These are phyloP conservation scores for Thecaphora thlaspeos DNA, from an alignment of 1,284 basidiomycete species.

Conservation along the genomic window DNA sequence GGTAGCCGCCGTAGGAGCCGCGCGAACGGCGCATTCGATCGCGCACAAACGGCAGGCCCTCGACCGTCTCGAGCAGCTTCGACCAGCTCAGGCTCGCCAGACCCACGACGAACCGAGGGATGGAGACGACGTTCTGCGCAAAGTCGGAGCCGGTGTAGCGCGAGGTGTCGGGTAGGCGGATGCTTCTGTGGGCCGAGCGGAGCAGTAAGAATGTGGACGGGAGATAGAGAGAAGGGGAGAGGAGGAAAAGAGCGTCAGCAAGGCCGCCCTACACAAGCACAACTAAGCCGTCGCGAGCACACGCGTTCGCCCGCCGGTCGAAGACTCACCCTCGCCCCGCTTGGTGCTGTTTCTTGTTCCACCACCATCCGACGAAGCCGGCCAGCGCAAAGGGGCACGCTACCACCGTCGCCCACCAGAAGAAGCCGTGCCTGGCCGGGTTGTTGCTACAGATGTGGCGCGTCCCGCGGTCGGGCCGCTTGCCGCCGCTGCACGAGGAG, in stretches of 20 bases:
- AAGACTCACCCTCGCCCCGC: slow-evolving; percentile 1
- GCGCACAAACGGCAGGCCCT: slow-evolving; percentile 35
- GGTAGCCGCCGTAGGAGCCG: slow-evolving; percentile 45
- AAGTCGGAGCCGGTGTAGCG: slow-evolving; percentile 65
- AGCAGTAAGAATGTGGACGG: too few relatives aligned
- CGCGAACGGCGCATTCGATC: slow-evolving; percentile 13
- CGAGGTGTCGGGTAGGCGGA: slow-evolving; percentile 39
- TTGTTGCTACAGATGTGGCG: slow-evolving; percentile 42
- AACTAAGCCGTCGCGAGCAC: slow-evolving; percentile 4
- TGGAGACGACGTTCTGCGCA: slow-evolving; percentile 63
- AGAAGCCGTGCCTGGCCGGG: slow-evolving; percentile 34
- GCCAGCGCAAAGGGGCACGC: slow-evolving; percentile 37
- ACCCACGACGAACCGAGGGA: slow-evolving; percentile 31
- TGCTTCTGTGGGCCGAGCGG: slow-evolving; percentile 4
- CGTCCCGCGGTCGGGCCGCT: slow-evolving; percentile 46
- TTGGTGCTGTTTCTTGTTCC: slow-evolving; percentile 64
- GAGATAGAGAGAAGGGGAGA: not conserved
- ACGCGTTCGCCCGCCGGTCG: slow-evolving; percentile 1
- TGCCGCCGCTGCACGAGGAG: slow-evolving; percentile 48
- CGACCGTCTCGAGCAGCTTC: slow-evolving; percentile 23
- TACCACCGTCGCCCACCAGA: slow-evolving; percentile 52
- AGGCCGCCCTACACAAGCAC: too few relatives aligned
- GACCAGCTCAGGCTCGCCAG: slow-evolving; percentile 24
- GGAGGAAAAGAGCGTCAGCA: not conserved
- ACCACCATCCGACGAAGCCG: slow-evolving; percentile 44